phyloP scores from a whole-genome alignment of 2,329 filamentous ascomycete genomes.

The Chaetothyriales sp. region DNA sequence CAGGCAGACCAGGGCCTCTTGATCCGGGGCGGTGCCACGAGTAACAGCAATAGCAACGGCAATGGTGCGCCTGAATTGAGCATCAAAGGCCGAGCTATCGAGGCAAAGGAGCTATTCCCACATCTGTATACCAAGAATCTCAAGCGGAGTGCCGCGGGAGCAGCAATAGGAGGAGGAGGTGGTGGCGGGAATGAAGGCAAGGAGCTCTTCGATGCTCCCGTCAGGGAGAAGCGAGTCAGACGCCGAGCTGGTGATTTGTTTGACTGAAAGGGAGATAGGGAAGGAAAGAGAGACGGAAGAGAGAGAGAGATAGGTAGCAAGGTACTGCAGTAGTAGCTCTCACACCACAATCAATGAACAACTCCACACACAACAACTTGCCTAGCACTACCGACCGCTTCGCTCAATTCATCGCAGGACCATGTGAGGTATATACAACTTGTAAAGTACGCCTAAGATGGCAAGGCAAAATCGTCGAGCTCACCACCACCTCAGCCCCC shows the following conservation, averaged over 20 bases:
- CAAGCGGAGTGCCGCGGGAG: not conserved
- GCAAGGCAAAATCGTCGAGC: no score
- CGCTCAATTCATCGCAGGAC: no score
- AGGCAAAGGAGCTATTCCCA: slow-evolving; percentile 54
- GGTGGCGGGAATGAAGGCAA: slow-evolving; percentile 42
- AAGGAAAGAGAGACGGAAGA: not conserved
- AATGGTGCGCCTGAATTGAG: slow-evolving; percentile 37
- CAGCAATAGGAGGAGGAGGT: not conserved
- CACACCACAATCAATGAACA: no score
- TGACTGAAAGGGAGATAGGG: slow-evolving; percentile 29
- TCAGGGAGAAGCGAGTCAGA: slow-evolving; percentile 35
- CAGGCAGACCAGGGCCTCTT: no score
- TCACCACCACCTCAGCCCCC: slow-evolving; percentile 38
- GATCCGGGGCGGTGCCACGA: slow-evolving; percentile 18
- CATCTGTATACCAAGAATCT: slow-evolving; percentile 30
- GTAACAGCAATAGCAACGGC: slow-evolving; percentile 18
- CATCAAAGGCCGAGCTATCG: slow-evolving; percentile 54
- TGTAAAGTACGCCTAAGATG: no score
- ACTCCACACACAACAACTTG: no score
- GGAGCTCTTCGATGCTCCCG: slow-evolving; percentile 50
- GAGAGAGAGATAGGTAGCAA: not conserved
- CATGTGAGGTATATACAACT: no score
- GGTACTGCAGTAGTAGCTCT: no score
- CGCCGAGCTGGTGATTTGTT: slow-evolving; percentile 62
- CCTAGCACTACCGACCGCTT: no score